These are phyloP conservation scores for Rauvolfia tetraphylla DNA, from an alignment of 257 asterid species.

Conservation along the genomic window DNA sequence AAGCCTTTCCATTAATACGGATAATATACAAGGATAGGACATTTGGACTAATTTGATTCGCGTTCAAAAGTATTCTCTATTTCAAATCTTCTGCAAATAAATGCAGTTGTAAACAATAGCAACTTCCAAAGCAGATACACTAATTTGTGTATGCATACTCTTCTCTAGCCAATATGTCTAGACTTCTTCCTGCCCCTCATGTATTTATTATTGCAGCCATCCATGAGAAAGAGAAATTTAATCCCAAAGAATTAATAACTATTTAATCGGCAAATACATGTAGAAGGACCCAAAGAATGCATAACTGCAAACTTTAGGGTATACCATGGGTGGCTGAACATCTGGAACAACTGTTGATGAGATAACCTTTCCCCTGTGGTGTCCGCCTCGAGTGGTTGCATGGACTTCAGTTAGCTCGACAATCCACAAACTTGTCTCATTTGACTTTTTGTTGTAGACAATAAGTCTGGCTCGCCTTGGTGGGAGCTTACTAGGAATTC, in stretches of 20 bases:
- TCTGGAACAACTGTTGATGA: slow-evolving; percentile 72
- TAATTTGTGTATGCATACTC: not conserved
- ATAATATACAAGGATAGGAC: not conserved
- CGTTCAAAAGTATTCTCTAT: not conserved
- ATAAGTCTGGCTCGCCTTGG: slow-evolving; percentile 86
- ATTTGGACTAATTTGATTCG: not conserved
- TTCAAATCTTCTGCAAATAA: not conserved
- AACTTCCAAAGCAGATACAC: not conserved
- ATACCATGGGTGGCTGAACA: slow-evolving; percentile 98
- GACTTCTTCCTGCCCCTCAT: not conserved
- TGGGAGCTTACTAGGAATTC: slow-evolving; percentile 83
- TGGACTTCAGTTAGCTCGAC: slow-evolving; percentile 93
- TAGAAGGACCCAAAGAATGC: not conserved
- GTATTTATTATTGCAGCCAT: not conserved
- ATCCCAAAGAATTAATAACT: not conserved
- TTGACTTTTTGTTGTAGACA: slow-evolving; percentile 83
- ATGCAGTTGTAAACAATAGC: not conserved
- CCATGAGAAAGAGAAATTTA: not conserved
- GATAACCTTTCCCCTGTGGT: slow-evolving; percentile 89
- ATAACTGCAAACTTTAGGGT: slow-evolving; percentile 2
- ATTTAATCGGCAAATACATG: not conserved
- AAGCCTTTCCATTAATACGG: too few relatives aligned
- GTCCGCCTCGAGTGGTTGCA: slow-evolving; percentile 95
- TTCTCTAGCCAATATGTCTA: not conserved
- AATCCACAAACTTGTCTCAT: slow-evolving; percentile 91